Evolutionary conservation across 2,329 filamentous ascomycete genomes (phyloP), one percentile per base, ranked within the genome.

Genomic region (Fusarium sp.): DNA sequence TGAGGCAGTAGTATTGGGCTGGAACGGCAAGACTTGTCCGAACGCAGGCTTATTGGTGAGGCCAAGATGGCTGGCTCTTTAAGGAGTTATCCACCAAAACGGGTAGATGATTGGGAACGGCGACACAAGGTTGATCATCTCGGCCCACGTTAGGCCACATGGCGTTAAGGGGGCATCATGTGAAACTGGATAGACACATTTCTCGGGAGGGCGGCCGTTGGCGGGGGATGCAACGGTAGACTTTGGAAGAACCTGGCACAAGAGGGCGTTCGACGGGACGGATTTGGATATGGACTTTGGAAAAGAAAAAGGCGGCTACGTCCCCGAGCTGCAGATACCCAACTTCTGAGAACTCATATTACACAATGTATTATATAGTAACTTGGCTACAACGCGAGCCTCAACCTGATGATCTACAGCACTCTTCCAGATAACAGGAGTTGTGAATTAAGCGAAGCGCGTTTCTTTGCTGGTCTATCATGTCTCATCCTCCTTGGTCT

Each of bases 401-500:
- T 20, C 22, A 33, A 60, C 43, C 32, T 35, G 57, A 59, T 62
- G 56, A 62, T 65, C 38, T 37, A 52, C 45, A 63, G 47, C 33
- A 67, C 33, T 63, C 40, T 43, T 59, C 45, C 47, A 45, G 47
- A 60, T 35, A 47, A 38, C 52, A 69, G 62, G 50, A 7, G 47
- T 57, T 33, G 20, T 50, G 27, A 59, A 66, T 63, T 56, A 63
- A 76, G 65, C 58, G 50, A 58, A 58, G 27, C 47, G 50, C 33
- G 22, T 37, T 37, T 37, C n/a, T 32, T 63, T 37, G 54, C 60
- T 63, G 33, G 32, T 72, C 45, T 57, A 67, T 76, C 43, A 66
- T 57, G 72, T 71, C 57, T 68, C 70, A n/a, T 61, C 65, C 38
- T 70, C 70, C 37, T 63, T 30, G 6, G 25, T 9, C 54, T 75